Conservation (phyloP, 192 early-diverging fungal species). For the Coemansia sp. region DNA sequence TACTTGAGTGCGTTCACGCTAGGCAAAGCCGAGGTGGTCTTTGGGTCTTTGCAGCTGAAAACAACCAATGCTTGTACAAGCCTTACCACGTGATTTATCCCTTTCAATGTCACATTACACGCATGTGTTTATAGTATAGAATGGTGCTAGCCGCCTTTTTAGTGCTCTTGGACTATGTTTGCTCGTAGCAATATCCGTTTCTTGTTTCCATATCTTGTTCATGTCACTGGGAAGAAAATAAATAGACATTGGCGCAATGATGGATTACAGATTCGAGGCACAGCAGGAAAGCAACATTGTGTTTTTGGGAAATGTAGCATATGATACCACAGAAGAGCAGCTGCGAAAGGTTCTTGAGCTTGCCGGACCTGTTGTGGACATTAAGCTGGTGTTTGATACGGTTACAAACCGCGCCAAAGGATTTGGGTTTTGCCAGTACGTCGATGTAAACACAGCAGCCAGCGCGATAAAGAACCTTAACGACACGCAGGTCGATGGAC, state of each 20-base stretch:
- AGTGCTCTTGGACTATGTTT: not conserved
- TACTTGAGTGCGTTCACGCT: no score
- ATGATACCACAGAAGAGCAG: constrained; percentile 91
- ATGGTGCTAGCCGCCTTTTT: no score
- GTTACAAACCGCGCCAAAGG: constrained; percentile 80
- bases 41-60: no score
- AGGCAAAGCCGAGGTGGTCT: no score
- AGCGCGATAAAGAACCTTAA: constrained; percentile 94
- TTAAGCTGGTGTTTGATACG: constrained; percentile 88
- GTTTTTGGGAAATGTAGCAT: constrained; percentile 78
- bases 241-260: constrained; percentile 2
- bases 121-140: not conserved
- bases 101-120: not conserved
- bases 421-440: constrained; percentile 92
- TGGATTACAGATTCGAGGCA: constrained; percentile 35
- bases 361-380: constrained; percentile 82
- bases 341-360: constrained; percentile 89
- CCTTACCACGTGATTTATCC: constrained; percentile 4
- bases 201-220: not conserved
- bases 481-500: constrained; percentile 84
- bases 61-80: no score
- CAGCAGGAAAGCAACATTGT: constrained; percentile 38
- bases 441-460: constrained; percentile 88
- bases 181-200: not conserved
- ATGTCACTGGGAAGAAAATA: not conserved